Percentiles rank a stretch among this genome's conserved stretches.
phyloP scores from a whole-genome alignment of 106 monocot species.

The Allium sativum region DNA sequence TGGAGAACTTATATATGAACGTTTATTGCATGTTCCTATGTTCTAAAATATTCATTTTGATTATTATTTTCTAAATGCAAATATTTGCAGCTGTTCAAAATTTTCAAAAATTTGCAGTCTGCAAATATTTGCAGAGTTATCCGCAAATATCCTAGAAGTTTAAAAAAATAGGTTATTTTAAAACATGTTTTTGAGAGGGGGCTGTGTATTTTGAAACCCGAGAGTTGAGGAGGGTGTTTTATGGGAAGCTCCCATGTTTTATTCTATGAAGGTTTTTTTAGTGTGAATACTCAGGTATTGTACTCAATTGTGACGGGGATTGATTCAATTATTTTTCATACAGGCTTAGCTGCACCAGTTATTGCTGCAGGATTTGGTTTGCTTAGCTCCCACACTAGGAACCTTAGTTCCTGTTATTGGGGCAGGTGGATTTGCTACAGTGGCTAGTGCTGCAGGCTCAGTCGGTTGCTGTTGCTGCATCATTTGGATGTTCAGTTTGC shows the following conservation, averaged over 20 bases:
- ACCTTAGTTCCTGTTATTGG: slow-evolving; percentile 82
- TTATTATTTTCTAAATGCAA: no score
- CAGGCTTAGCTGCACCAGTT: slow-evolving; percentile 98
- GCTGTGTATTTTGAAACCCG: no score
- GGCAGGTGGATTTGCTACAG: slow-evolving; percentile 95
- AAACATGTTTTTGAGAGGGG: no score
- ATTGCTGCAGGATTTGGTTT: slow-evolving; percentile 96
- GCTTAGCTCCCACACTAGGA: slow-evolving; percentile 91
- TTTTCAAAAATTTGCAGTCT: no score
- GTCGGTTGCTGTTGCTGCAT: slow-evolving; percentile 97
- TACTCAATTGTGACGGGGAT: neutral
- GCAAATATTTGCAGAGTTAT: no score
- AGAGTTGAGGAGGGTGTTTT: no score
- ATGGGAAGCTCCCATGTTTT: neutral
- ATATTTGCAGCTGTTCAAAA: no score
- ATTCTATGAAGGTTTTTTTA: neutral
- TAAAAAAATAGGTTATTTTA: no score
- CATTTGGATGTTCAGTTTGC: slow-evolving; percentile 75
- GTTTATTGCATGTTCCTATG: no score
- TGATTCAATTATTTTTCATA: slow-evolving; percentile 2
- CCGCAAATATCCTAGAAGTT: no score
- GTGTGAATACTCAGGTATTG: neutral
- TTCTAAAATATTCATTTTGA: no score
- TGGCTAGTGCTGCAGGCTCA: slow-evolving; percentile 86
- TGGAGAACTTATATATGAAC: no score